phyloP scores from a whole-genome alignment of 257 asterid species.

The Fraxinus cuspidata region DNA sequence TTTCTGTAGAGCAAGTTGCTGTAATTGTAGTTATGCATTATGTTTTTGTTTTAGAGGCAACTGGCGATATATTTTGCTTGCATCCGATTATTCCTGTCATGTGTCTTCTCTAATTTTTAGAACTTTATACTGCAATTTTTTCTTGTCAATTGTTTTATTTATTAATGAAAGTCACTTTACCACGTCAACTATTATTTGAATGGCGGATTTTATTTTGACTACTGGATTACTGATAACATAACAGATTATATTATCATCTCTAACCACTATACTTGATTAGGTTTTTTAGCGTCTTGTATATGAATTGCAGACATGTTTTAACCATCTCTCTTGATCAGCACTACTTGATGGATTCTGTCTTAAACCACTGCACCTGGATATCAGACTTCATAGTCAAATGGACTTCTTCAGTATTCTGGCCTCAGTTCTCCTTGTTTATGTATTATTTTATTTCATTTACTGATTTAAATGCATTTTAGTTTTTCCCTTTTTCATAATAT shows the following conservation, averaged over 20 bases:
- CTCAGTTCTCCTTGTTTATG: neutral
- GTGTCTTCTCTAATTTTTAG: neutral
- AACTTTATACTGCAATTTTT: neutral
- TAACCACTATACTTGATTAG: conserved; percentile 55
- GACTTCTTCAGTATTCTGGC: conserved; percentile 18
- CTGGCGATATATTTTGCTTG: neutral
- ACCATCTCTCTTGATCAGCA: conserved; percentile 59
- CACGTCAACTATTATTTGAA: neutral
- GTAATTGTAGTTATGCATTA: neutral
- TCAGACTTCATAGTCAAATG: conserved; percentile 47
- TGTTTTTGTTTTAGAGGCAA: neutral
- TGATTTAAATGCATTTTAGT: conserved; percentile 1
- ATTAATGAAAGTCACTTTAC: neutral
- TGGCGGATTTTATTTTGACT: neutral
- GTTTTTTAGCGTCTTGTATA: conserved; percentile 56
- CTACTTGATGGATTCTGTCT: conserved; percentile 64
- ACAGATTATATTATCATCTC: conserved; percentile 26
- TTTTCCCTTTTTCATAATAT: neutral
- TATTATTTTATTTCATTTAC: neutral
- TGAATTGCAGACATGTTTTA: conserved; percentile 64
- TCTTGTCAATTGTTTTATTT: conserved; percentile 1
- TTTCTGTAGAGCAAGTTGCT: neutral
- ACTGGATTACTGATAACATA: conserved; percentile 21
- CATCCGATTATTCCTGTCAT: neutral
- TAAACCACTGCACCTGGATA: conserved; percentile 51